phyloP scores from a whole-genome alignment of 169 alveolate species.

The Eimeria acervulina region DNA sequence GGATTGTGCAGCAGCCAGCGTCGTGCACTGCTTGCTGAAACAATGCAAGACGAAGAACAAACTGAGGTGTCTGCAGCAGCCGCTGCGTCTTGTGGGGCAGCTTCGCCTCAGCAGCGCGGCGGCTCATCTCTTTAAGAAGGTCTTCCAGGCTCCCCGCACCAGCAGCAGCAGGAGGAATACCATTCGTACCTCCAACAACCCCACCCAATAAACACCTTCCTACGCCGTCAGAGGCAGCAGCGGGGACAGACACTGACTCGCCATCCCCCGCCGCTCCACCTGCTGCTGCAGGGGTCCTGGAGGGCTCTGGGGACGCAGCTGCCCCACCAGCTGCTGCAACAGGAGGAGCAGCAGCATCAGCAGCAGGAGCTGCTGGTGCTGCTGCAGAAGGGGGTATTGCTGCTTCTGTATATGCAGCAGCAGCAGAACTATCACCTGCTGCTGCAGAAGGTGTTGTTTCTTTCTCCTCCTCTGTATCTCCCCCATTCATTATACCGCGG shows the following conservation, averaged over 20 bases:
- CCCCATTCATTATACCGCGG: background rate
- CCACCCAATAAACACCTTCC: background rate
- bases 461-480: background rate
- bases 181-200: too few relatives aligned
- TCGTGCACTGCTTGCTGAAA: conserved; percentile 31
- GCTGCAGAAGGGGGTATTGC: background rate
- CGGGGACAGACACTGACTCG: background rate
- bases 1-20: conserved; percentile 77
- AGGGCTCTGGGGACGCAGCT: background rate
- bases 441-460: background rate
- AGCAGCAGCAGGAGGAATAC: background rate
- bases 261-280: background rate
- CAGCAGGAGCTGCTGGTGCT: background rate
- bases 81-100: conserved; percentile 30
- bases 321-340: background rate
- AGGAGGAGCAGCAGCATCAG: background rate
- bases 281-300: background rate
- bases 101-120: background rate
- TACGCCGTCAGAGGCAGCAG: background rate
- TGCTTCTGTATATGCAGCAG: background rate
- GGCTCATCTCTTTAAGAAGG: background rate
- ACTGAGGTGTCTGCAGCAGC: conserved; percentile 73
- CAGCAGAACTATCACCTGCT: background rate
- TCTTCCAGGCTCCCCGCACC: background rate
- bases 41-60: conserved; percentile 52